Conservation (phyloP, 306 rosid species). For the Cucumis melo region DNA sequence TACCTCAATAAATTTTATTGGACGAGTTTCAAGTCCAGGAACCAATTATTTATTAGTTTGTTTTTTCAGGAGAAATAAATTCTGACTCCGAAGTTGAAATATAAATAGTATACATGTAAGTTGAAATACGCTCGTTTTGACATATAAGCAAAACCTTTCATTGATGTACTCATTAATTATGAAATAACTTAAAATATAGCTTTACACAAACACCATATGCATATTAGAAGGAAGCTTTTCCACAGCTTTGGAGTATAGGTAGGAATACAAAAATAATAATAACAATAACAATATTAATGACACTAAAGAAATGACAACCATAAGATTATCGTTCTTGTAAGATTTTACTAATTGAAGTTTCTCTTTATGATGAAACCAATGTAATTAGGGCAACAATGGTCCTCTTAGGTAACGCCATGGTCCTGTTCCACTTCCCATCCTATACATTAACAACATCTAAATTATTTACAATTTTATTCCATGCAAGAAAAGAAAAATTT, state of each 20-base stretch:
- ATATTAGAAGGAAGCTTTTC: background rate
- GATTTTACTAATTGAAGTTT: background rate
- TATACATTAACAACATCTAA: background rate
- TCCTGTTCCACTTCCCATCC: slow-evolving; percentile 18
- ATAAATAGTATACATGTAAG: no score
- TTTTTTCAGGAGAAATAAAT: no score
- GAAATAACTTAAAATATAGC: background rate
- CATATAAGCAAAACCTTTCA: background rate
- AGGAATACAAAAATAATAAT: background rate
- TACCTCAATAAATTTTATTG: no score
- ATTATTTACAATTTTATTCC: background rate
- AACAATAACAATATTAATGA: background rate
- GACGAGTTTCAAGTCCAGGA: no score
- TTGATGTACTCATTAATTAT: background rate
- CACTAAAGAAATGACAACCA: background rate
- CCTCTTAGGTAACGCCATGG: slow-evolving; percentile 12
- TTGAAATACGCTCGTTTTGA: no score
- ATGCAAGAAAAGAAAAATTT: no score
- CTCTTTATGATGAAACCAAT: background rate
- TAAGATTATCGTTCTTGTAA: background rate
- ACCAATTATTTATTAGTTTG: no score
- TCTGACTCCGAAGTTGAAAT: no score
- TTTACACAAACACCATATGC: background rate
- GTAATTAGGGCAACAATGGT: slow-evolving; percentile 3
- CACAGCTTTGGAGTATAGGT: background rate